Base-by-base conservation (phyloP, 495 filamentous ascomycete genomes). In the Sordaria brevicollis region DNA sequence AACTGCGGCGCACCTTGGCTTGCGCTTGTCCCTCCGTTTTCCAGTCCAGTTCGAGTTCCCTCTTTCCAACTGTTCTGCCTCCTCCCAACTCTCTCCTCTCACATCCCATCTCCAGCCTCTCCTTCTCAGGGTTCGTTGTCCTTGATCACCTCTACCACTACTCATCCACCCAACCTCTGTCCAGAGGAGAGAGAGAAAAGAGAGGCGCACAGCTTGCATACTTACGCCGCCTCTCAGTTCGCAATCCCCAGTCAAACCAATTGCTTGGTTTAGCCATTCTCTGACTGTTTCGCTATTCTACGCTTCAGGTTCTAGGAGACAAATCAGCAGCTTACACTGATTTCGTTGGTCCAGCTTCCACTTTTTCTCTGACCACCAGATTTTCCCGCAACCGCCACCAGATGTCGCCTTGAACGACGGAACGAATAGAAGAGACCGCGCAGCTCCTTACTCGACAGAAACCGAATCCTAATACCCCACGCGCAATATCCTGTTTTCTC, bases 371-470 rank as follows among this genome's bases (percentile, higher is more conserved):
- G 49, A 36, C 57, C 38, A 5, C 70, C 74, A 79, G 73, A 67
- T 76, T 69, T 72, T 74, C 70, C 68, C 74, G 75, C 73, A 57
- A 29, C 49, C 25, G 74, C 65, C 25, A 74, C 65, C 74, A 74
- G 35, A 78, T 79, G 76, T 69, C 72, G 72, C 74, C 70, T 36
- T 78, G 70, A 62, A 36, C 35, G 67, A 34, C 37, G 67, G 25
- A 68, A 76, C 70, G 70, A 67, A 76, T 68, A 65, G 49, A 49
- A 69, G 37, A 73, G 68, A 75, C 70, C 33, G n/a, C 41, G 35
- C 34, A 25, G 38, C 25, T 54, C 15, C 69, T n/a, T 6, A 35
- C 35, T 69, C 38, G 49, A 17, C 49, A 31, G 49, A 62, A 31
- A n/a, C n/a, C 49, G 5, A n/a, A 31, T 11, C 25, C 13, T 31